These are phyloP conservation scores for Lentinula novae-zelandiae DNA, from an alignment of 1,284 basidiomycete species.

Conservation along the genomic window DNA sequence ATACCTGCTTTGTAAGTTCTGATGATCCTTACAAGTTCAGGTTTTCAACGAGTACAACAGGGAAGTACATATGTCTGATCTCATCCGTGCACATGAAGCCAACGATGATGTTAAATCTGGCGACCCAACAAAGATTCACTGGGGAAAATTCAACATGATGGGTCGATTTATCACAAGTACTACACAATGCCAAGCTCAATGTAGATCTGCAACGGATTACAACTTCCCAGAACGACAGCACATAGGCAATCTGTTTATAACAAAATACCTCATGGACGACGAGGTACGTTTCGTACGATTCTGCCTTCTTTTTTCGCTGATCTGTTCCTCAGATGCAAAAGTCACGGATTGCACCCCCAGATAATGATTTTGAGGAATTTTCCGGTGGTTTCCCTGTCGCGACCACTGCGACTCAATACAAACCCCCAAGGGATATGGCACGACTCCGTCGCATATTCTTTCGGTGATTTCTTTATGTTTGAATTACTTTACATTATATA, in stretches of 20 bases:
- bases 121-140: conserved; percentile 68
- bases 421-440: conserved; percentile 33
- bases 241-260: conserved; percentile 50
- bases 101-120: conserved; percentile 62
- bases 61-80: conserved; percentile 81
- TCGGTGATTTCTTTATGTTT: conserved; percentile 13
- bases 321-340: conserved; percentile 48
- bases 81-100: conserved; percentile 74
- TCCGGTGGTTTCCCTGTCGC: background rate
- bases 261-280: conserved; percentile 55
- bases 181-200: conserved; percentile 69
- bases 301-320: conserved; percentile 2
- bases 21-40: conserved; percentile 13
- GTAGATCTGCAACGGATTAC: conserved; percentile 55
- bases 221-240: conserved; percentile 46
- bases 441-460: conserved; percentile 38
- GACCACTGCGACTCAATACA: conserved; percentile 19
- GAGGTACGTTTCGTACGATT: conserved; percentile 41
- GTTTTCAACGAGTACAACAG: conserved; percentile 31
- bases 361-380: conserved; percentile 34
- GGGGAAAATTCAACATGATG: conserved; percentile 86
- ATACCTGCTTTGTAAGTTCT: conserved; percentile 74
- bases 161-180: conserved; percentile 71
- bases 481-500: background rate
- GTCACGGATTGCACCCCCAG: conserved; percentile 50